Base-by-base conservation (phyloP, 768 basidiomycete species). In the Podaxis sp. region DNA sequence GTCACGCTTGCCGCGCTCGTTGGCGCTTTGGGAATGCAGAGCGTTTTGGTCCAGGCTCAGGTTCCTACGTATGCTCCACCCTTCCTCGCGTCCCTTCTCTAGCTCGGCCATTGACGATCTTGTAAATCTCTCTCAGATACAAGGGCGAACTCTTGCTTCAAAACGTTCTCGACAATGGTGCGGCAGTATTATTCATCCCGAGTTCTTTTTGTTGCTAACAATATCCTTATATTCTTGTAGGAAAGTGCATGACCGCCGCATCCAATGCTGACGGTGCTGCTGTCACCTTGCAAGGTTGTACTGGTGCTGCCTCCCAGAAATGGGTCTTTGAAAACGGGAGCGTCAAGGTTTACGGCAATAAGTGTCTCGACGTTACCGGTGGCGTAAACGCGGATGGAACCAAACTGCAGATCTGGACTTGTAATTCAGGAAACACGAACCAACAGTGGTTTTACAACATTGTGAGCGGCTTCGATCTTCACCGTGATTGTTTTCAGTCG, bases 321-420 rank as follows among this genome's bases (percentile, higher is more conserved):
- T 85, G 83, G 82, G 74, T 74, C 6, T 85, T 84, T 66, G 70
- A 63, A 2, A 73, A 72, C 38, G 80, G 81, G 24, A 72, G 66
- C 55, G 75, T 84, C 40, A 76, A 74, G 44, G 69, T 82, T 28
- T 82, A 78, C 61, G 78, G 77, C 33, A 72, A 76, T 66, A 85
- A 82, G 66, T 85, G 83, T 68, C 70, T 85, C 28, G 82, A 84
- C 57, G 79, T 83, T n/a, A 69, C 75, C 0, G 68, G 72, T 30
- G 84, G 84, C 5, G 70, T 55, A 8, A 78, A 68, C 30, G 66
- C 65, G 36, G 78, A 84, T 63, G 84, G 83, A 11, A 76, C 73
- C 6, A 78, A 79, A 67, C 70, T 86, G 61, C 83, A 85, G 64
- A 80, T 85, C 50, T 84, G 78, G 79, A 80, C 77, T n/a, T 85